A percentile compares a stretch with the other conserved stretches of the same genome.
Evolutionary conservation across 148 eudicot genomes (phyloP).

Genomic region (Nepenthes gracilis): DNA sequence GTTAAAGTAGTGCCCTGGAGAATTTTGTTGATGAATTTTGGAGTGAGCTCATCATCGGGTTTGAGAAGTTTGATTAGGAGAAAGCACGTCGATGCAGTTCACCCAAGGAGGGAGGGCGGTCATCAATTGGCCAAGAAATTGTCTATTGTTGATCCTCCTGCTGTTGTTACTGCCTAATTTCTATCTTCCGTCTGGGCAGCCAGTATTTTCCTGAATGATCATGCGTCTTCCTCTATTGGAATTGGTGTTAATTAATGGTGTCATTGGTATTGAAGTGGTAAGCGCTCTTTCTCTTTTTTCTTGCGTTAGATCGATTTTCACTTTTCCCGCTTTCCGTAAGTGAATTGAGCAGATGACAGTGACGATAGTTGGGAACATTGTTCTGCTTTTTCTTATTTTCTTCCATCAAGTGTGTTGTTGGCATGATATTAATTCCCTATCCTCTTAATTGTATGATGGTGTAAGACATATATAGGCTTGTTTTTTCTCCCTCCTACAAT

Average conservation of each 20-base stretch:
- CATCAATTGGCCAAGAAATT: constrained; percentile 29
- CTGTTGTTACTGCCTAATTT: constrained; percentile 18
- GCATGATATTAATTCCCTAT: too few species aligned
- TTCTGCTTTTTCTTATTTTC: not conserved
- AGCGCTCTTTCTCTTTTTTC: too few species aligned
- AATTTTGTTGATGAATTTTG: constrained; percentile 1
- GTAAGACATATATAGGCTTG: too few species aligned
- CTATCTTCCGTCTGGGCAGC: not conserved
- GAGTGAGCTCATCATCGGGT: constrained; percentile 6
- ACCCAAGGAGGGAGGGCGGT: constrained; percentile 4
- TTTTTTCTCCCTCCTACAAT: too few species aligned
- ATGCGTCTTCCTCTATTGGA: not conserved
- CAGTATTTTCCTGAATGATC: not conserved
- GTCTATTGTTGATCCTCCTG: constrained; percentile 28
- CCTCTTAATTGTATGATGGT: too few species aligned
- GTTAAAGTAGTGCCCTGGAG: too few species aligned
- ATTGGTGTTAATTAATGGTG: too few species aligned
- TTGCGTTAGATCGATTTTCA: too few species aligned
- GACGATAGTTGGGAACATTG: not conserved
- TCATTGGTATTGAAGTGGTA: too few species aligned
- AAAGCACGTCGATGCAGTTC: constrained; percentile 22
- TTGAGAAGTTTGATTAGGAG: constrained; percentile 18
- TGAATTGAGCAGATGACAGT: too few species aligned
- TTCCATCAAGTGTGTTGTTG: not conserved
- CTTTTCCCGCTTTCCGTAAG: too few species aligned